A percentile compares a stretch with the other conserved stretches of the same genome.
Conservation (phyloP, 2,329 filamentous ascomycete species). For the Aspergillus udagawae region DNA sequence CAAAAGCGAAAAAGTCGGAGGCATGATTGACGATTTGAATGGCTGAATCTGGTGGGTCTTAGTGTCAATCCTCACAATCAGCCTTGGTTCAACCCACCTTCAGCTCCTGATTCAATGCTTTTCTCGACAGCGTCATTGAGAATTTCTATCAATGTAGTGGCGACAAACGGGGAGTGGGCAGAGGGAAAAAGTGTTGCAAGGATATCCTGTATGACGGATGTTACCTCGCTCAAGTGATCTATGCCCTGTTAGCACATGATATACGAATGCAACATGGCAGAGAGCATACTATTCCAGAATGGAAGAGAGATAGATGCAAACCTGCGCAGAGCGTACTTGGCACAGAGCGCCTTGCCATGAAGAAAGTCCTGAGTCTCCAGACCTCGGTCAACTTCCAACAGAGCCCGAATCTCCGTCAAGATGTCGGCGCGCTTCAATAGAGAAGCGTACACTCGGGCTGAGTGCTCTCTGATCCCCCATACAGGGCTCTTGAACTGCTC, state of each 20-base stretch:
- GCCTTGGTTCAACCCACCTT: constrained; percentile 20
- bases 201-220: constrained; percentile 21
- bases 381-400: constrained; percentile 19
- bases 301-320: constrained; percentile 29
- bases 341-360: constrained; percentile 40
- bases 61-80: background rate
- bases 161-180: constrained; percentile 32
- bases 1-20: constrained; percentile 23
- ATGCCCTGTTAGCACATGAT: constrained; percentile 5
- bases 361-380: constrained; percentile 31
- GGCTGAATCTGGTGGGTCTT: constrained; percentile 16
- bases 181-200: constrained; percentile 24
- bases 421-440: constrained; percentile 32
- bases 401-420: constrained; percentile 21
- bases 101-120: constrained; percentile 23
- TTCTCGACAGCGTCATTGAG: constrained; percentile 35
- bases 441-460: constrained; percentile 41
- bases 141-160: constrained; percentile 34
- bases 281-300: constrained; percentile 32
- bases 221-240: constrained; percentile 28
- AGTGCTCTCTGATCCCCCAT: constrained; percentile 46
- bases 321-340: constrained; percentile 36
- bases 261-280: background rate
- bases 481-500: constrained; percentile 40
- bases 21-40: constrained; percentile 17